A percentile compares a stretch with the other conserved stretches of the same genome.
phyloP scores from a whole-genome alignment of 495 filamentous ascomycete genomes.

The Aspergillus mulundensis region DNA sequence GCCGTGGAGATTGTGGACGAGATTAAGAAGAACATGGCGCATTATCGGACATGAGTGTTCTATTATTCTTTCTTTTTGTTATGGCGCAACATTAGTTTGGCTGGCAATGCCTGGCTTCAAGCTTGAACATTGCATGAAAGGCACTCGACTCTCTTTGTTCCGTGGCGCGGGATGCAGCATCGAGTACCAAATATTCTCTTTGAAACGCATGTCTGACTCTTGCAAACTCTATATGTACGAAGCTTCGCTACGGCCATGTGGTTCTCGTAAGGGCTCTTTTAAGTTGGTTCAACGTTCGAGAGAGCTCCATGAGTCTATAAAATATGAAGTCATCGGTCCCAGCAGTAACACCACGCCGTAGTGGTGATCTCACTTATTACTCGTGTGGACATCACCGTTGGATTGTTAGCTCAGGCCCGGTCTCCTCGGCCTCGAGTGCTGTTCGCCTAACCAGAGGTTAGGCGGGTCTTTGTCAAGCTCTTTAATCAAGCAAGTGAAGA shows the following conservation, averaged over 20 bases:
- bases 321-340: constrained; percentile 2
- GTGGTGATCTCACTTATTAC: constrained; percentile 10
- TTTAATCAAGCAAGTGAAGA: background rate
- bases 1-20: constrained; percentile 88
- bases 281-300: background rate
- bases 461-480: background rate
- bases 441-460: too few relatives aligned
- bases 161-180: too few relatives aligned
- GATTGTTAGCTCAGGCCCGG: background rate
- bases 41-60: constrained; percentile 39
- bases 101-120: background rate
- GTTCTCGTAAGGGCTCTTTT: background rate
- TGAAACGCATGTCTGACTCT: background rate
- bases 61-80: background rate
- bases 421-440: background rate
- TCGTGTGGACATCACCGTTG: background rate
- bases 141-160: background rate
- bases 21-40: constrained; percentile 62
- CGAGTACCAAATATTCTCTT: background rate
- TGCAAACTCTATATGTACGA: background rate
- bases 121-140: background rate
- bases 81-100: background rate
- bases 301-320: background rate
- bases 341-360: background rate
- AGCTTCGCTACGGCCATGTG: background rate